Evolutionary conservation across 2,329 filamentous ascomycete genomes (phyloP).

Genomic region (Rhinocladiella similis): DNA sequence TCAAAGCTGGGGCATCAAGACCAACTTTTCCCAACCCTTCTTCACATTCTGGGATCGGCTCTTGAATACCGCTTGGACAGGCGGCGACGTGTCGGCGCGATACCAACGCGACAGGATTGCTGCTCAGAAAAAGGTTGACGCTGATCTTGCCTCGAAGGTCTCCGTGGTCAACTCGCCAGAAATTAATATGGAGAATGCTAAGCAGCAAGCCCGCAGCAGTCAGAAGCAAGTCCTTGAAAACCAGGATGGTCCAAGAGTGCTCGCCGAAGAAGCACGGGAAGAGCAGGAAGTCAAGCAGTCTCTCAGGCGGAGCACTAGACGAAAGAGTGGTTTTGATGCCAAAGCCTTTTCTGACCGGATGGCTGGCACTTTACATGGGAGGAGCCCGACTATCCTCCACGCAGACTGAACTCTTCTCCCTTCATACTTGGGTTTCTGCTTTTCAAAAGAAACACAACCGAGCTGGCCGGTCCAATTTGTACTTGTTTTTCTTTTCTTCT

Average conservation of each 20-base stretch:
- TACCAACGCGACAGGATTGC: slow-evolving; percentile 58
- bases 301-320: slow-evolving; percentile 28
- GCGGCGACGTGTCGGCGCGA: slow-evolving; percentile 60
- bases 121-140: slow-evolving; percentile 58
- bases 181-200: slow-evolving; percentile 34
- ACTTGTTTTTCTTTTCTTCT: too few relatives aligned
- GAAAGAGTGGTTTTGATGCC: slow-evolving; percentile 32
- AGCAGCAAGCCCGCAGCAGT: slow-evolving; percentile 39
- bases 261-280: slow-evolving; percentile 43
- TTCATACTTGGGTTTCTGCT: not conserved
- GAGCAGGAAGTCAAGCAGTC: slow-evolving; percentile 35
- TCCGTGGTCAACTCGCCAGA: slow-evolving; percentile 31
- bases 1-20: slow-evolving; percentile 97
- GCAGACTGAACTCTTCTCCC: slow-evolving; percentile 21
- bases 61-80: slow-evolving; percentile 79
- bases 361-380: slow-evolving; percentile 30
- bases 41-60: slow-evolving; percentile 93
- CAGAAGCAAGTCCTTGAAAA: slow-evolving; percentile 45
- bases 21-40: slow-evolving; percentile 51
- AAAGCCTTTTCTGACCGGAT: slow-evolving; percentile 33
- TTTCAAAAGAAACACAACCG: too few relatives aligned
- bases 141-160: slow-evolving; percentile 40
- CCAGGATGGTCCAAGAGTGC: slow-evolving; percentile 35
- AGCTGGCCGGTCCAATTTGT: too few relatives aligned
- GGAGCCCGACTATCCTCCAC: slow-evolving; percentile 29